phyloP scores from a whole-genome alignment of 176 grass and related monocot genomes.

The Hyparrhenia diplandra region DNA sequence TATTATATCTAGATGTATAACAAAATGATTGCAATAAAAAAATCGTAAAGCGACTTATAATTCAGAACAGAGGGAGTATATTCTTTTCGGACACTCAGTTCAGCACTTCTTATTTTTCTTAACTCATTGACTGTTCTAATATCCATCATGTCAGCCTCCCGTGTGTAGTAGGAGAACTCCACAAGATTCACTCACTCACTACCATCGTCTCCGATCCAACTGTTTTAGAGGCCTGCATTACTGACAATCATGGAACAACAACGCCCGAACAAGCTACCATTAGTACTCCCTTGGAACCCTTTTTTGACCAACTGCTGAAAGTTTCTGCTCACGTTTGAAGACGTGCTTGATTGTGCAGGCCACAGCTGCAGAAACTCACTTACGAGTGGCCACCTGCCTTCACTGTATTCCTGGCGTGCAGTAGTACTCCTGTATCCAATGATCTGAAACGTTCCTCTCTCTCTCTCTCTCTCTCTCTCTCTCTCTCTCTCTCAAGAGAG shows the following conservation, averaged over 20 bases:
- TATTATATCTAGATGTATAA: too few relatives aligned
- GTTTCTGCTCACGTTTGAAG: background rate
- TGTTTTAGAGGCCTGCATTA: background rate
- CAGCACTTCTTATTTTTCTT: too few relatives aligned
- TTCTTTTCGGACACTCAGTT: too few relatives aligned
- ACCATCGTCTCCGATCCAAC: background rate
- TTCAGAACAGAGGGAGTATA: too few relatives aligned
- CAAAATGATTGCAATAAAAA: too few relatives aligned
- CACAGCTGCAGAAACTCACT: background rate
- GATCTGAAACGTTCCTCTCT: too few relatives aligned
- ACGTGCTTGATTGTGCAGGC: background rate
- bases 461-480: too few relatives aligned
- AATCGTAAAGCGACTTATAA: too few relatives aligned
- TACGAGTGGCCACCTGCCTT: background rate
- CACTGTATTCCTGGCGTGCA: background rate
- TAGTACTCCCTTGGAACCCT: background rate
- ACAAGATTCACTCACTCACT: background rate
- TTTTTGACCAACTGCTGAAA: background rate
- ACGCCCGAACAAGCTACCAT: background rate
- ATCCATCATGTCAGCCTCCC: too few relatives aligned
- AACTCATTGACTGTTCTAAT: too few relatives aligned
- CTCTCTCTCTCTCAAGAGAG: too few relatives aligned
- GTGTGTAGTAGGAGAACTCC: too few relatives aligned
- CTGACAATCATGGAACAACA: background rate
- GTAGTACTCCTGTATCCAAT: background rate